Base-by-base conservation (phyloP, 352 stramenopile species). In the Phytophthora rubi region DNA sequence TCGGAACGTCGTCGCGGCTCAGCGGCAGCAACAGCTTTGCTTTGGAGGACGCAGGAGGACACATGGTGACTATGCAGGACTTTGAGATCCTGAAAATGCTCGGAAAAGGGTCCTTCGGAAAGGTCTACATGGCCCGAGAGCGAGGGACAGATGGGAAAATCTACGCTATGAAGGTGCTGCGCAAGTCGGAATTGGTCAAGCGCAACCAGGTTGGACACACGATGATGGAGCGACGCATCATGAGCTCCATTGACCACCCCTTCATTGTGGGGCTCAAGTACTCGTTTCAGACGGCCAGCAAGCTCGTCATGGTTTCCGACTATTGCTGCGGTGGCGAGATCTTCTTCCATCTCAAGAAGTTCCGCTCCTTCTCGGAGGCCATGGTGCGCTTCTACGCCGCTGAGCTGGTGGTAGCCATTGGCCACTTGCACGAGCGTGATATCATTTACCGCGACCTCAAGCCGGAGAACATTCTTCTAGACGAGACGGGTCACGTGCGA, bases 11-110 rank as follows among this genome's bases (percentile, higher is more conserved):
- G 18, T 74, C 62, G 13, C 62, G 62, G 15, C 32, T 71, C 16
- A 80, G 70, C 62, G 54, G 51, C 48, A 73, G 71, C 68, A 71
- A 62, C 56, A 65, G 52, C 47, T 62, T 72, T 44, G 55, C 39
- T 1, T 62, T 61, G 48, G 70, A 80, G 32, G 73, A 80, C 13
- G 35, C 60, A 28, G 60, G 35, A 44, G 58, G 54, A 48, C 69
- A 77, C 21, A 61, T 85, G 16, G 80, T 96, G 42, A 80, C 73
- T 2, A 91, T 93, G 82, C 76, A 83, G 56, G 91, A 97, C 68
- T 99, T 99, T 79, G 96, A 99, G 68, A 97, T 99, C 60, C 88
- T 99, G 32, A 98, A 98, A 77, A 98, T 99, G 79, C 96, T 99
- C 70, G 97, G 97, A 44, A 99, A 99, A 71, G 97, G 97, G 32